Evolutionary conservation across 768 basidiomycete species (phyloP).

Genomic region (Coprinopsis sp.): DNA sequence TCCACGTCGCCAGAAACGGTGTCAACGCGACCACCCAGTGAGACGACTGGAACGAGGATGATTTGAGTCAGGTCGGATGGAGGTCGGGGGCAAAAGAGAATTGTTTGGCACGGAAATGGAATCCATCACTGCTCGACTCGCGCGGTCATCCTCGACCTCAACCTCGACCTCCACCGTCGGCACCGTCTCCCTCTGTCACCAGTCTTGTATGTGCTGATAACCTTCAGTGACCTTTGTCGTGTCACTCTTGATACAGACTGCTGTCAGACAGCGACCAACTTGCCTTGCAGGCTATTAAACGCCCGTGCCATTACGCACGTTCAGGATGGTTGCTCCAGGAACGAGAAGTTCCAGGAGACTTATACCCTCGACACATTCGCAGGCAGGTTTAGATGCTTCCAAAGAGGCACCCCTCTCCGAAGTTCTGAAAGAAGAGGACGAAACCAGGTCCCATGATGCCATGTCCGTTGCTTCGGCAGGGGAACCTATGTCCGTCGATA

Average conservation of each 20-base stretch:
- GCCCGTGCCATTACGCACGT: not conserved
- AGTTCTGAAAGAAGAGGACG: constrained; percentile 13
- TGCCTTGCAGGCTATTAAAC: not conserved
- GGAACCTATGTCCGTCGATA: constrained; percentile 26
- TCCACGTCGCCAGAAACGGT: too few relatives aligned
- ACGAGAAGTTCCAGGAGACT: not conserved
- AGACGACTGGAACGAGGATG: not conserved
- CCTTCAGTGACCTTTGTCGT: constrained; percentile 7
- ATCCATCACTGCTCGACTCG: too few relatives aligned
- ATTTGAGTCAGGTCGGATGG: constrained; percentile 12
- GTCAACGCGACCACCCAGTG: too few relatives aligned
- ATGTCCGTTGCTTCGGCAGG: not conserved
- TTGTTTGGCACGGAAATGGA: too few relatives aligned
- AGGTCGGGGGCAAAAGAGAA: not conserved
- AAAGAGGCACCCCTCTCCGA: not conserved
- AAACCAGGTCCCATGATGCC: not conserved
- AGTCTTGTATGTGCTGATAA: too few relatives aligned
- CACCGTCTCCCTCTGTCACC: too few relatives aligned
- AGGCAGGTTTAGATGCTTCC: too few relatives aligned
- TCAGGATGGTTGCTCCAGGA: not conserved
- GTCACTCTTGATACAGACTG: not conserved
- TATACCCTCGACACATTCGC: not conserved
- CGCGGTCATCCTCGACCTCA: too few relatives aligned
- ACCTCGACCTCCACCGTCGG: too few relatives aligned
- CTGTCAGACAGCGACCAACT: constrained; percentile 7